Percentiles rank a stretch among this genome's conserved stretches.
Evolutionary conservation across 306 rosid genomes (phyloP).

Genomic region (Inga laurina): DNA sequence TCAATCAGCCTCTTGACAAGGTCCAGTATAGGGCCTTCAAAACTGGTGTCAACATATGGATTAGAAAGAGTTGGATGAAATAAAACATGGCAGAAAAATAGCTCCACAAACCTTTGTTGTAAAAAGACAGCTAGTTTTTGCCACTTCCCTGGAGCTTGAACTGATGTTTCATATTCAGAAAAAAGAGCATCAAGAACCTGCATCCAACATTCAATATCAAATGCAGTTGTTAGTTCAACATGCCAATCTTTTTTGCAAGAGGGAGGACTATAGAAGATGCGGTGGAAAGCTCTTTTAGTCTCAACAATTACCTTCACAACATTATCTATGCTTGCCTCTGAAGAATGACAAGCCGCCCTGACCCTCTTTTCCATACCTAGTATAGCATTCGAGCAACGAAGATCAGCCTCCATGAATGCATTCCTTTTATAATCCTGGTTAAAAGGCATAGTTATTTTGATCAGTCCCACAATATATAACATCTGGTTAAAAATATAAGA

Average conservation of each 20-base stretch:
- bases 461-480: neutral
- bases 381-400: conserved; percentile 73
- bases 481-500: neutral
- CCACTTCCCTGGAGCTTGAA: conserved; percentile 94
- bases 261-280: neutral
- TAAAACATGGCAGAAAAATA: neutral
- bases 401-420: conserved; percentile 89
- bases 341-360: conserved; percentile 87
- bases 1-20: conserved; percentile 68
- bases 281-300: neutral
- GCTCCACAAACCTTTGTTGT: conserved; percentile 71
- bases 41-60: conserved; percentile 47
- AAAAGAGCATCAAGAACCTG: conserved; percentile 93
- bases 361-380: conserved; percentile 91
- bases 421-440: conserved; percentile 80
- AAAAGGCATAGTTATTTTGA: conserved; percentile 22
- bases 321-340: conserved; percentile 73
- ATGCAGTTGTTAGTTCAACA: neutral
- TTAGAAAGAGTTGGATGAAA: neutral
- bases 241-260: neutral
- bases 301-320: conserved; percentile 68
- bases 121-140: conserved; percentile 74
- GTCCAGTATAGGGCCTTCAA: conserved; percentile 86
- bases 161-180: conserved; percentile 71
- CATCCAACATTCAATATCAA: conserved; percentile 7